These are phyloP conservation scores for Colletotrichum eremochloae DNA, from an alignment of 2,329 filamentous ascomycete genomes.

Conservation along the genomic window DNA sequence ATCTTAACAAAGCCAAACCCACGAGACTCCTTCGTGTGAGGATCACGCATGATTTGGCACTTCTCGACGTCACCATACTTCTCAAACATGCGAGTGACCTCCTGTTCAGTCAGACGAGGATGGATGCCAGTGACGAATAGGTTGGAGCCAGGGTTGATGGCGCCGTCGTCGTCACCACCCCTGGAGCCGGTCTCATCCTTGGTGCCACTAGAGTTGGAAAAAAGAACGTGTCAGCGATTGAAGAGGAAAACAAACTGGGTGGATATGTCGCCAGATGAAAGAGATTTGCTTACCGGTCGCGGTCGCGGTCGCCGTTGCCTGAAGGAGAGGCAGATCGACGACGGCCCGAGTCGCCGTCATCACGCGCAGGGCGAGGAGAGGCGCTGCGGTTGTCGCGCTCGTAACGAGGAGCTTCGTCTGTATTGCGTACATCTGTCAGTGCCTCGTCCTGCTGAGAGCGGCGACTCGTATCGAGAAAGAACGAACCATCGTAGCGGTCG, in stretches of 20 bases:
- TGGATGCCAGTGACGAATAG: slow-evolving; percentile 99
- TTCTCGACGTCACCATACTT: slow-evolving; percentile 99
- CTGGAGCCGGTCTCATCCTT: slow-evolving; percentile 67
- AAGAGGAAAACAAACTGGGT: slow-evolving; percentile 4
- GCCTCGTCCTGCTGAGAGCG: slow-evolving; percentile 24
- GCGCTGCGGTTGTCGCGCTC: slow-evolving; percentile 76
- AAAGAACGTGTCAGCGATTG: slow-evolving; percentile 33
- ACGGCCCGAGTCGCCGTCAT: slow-evolving; percentile 70
- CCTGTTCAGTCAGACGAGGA: slow-evolving; percentile 88
- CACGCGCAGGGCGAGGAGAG: slow-evolving; percentile 71
- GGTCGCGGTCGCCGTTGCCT: slow-evolving; percentile 65
- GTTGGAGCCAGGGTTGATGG: slow-evolving; percentile 94
- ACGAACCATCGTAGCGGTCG: slow-evolving; percentile 75
- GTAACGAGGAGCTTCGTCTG: slow-evolving; percentile 75
- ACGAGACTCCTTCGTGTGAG: slow-evolving; percentile 97
- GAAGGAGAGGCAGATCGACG: slow-evolving; percentile 74
- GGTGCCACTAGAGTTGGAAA: slow-evolving; percentile 53
- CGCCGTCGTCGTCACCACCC: slow-evolving; percentile 79
- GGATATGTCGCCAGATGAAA: not conserved
- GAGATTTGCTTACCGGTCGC: slow-evolving; percentile 60
- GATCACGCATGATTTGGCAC: slow-evolving; percentile 99
- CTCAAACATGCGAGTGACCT: slow-evolving; percentile 95
- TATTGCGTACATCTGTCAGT: slow-evolving; percentile 20
- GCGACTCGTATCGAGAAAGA: slow-evolving; percentile 34
- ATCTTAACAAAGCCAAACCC: slow-evolving; percentile 99